phyloP scores from a whole-genome alignment of 2,329 filamentous ascomycete genomes.

The Xylariales sp. region DNA sequence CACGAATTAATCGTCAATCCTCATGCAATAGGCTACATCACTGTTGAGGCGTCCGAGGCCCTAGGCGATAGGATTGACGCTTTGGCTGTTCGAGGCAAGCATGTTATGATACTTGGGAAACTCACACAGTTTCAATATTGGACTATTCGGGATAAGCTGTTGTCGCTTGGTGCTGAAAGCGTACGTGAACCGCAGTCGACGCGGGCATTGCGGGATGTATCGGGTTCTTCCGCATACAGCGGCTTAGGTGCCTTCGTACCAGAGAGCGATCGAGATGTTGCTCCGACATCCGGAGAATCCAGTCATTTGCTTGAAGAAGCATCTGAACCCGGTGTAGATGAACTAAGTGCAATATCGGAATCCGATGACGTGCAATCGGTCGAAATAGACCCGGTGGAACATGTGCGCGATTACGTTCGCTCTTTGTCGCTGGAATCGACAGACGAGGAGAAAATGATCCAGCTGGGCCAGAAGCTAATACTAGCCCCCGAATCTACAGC shows the following conservation, averaged over 20 bases:
- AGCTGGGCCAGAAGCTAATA: slow-evolving; percentile 40
- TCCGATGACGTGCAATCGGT: slow-evolving; percentile 13
- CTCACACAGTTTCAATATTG: slow-evolving; percentile 45
- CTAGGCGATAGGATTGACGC: slow-evolving; percentile 39
- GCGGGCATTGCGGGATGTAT: slow-evolving; percentile 22
- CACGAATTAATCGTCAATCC: slow-evolving; percentile 47
- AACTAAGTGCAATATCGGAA: neutral
- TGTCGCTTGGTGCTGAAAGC: slow-evolving; percentile 46
- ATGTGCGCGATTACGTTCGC: slow-evolving; percentile 38
- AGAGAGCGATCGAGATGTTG: slow-evolving; percentile 38
- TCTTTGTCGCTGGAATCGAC: slow-evolving; percentile 33
- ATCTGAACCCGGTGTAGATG: neutral
- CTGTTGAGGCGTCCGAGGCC: slow-evolving; percentile 41
- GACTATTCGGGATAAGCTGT: slow-evolving; percentile 46
- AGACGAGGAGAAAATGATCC: slow-evolving; percentile 33
- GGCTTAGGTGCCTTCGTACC: slow-evolving; percentile 41
- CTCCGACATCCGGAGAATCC: slow-evolving; percentile 12
- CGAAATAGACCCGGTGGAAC: slow-evolving; percentile 32
- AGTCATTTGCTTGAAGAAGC: neutral
- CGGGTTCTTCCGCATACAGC: slow-evolving; percentile 1
- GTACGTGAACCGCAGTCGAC: slow-evolving; percentile 46
- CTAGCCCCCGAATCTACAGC: slow-evolving; percentile 22
- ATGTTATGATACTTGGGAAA: slow-evolving; percentile 50
- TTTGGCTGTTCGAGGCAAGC: slow-evolving; percentile 42
- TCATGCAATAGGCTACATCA: slow-evolving; percentile 45